A percentile compares a stretch with the other conserved stretches of the same genome.
phyloP scores from a whole-genome alignment of 225 moss, liverwort and hornwort genomes.

The Asterella californica region DNA sequence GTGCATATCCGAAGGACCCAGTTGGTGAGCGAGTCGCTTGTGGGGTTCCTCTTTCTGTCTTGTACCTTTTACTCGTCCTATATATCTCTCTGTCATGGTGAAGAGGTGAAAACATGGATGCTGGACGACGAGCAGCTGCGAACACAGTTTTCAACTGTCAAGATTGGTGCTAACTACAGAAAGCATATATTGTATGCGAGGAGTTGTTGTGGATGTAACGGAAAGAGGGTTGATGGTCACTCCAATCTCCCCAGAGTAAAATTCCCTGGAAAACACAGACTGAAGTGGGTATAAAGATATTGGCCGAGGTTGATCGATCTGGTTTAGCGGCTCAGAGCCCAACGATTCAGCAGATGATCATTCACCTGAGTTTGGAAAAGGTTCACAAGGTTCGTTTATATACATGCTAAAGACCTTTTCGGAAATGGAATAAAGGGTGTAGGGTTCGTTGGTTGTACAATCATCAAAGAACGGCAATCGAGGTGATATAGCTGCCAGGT shows the following conservation, averaged over 20 bases:
- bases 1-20: not conserved
- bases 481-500: not conserved
- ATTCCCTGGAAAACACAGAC: not conserved
- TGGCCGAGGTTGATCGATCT: not conserved
- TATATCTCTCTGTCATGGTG: no score
- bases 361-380: not conserved
- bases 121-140: not conserved
- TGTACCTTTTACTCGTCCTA: not conserved
- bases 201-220: not conserved
- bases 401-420: no score
- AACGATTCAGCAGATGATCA: no score
- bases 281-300: not conserved
- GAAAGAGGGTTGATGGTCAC: not conserved
- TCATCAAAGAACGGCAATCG: not conserved
- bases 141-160: not conserved
- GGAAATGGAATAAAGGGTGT: not conserved
- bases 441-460: not conserved
- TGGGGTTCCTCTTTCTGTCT: not conserved
- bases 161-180: not conserved
- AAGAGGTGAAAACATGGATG: no score
- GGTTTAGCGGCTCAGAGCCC: not conserved
- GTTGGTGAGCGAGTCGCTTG: not conserved
- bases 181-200: not conserved
- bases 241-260: not conserved
- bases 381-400: not conserved